Evolutionary conservation across 495 filamentous ascomycete species (phyloP).

Genomic region (Ramalina intermedia): DNA sequence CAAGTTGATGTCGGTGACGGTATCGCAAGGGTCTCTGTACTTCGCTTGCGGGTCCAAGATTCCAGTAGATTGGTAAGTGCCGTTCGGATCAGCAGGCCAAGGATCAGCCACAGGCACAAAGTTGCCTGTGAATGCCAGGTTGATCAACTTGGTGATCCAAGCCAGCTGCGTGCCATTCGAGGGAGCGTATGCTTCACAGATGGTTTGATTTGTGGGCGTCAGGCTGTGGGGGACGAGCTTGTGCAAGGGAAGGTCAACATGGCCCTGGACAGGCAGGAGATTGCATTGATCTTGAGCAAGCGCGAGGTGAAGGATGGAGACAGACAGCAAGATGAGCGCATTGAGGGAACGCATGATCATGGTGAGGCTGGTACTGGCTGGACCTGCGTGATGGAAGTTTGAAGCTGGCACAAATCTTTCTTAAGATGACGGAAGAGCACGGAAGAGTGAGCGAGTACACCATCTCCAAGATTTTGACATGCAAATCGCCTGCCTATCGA

Average conservation of each 20-base stretch:
- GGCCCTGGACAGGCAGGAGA: background rate
- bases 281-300: constrained; percentile 1
- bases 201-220: background rate
- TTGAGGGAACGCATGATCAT: background rate
- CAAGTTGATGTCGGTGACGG: background rate
- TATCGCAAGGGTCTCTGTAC: background rate
- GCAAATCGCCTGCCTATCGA: too few relatives aligned
- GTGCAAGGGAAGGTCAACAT: background rate
- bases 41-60: background rate
- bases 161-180: background rate
- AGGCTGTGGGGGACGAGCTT: background rate
- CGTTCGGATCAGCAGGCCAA: background rate
- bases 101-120: background rate
- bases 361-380: too few relatives aligned
- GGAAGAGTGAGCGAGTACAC: too few relatives aligned
- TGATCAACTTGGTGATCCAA: background rate
- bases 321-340: background rate
- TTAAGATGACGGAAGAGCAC: too few relatives aligned
- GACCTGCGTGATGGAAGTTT: too few relatives aligned
- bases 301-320: background rate
- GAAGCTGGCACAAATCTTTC: too few relatives aligned
- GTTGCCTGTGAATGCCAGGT: constrained; percentile 2
- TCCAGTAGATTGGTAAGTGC: background rate
- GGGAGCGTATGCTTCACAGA: background rate
- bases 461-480: too few relatives aligned